Conservation (phyloP, 495 filamentous ascomycete genomes). For the Glutinoglossum americanum region DNA sequence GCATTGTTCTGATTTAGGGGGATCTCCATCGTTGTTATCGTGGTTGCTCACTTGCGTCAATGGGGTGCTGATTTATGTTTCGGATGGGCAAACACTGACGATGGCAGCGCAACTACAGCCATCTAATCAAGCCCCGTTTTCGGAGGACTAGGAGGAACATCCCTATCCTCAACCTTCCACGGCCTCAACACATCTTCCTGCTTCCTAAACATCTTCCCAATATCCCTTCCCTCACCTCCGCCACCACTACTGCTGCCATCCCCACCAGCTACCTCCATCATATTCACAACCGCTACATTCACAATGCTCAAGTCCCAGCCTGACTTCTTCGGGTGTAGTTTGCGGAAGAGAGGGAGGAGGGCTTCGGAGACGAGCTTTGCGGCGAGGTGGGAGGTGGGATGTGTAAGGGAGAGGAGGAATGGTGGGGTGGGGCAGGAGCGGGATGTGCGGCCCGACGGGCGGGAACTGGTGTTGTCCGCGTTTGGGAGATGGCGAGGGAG, state of each 20-base stretch:
- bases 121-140: too few species aligned
- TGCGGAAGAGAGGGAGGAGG: constrained; percentile 47
- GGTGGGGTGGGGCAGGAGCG: constrained; percentile 42
- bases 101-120: too few species aligned
- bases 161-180: constrained; percentile 33
- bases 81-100: neutral
- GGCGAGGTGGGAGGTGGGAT: constrained; percentile 32
- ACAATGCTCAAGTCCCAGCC: constrained; percentile 65
- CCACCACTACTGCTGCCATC: too few species aligned
- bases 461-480: constrained; percentile 26
- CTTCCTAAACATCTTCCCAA: constrained; percentile 43
- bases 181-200: constrained; percentile 43
- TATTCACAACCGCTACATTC: constrained; percentile 75
- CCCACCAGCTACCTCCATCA: too few species aligned
- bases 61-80: constrained; percentile 9
- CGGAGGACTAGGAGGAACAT: constrained; percentile 11
- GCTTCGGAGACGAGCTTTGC: constrained; percentile 47
- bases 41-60: constrained; percentile 8
- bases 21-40: too few species aligned
- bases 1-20: too few species aligned
- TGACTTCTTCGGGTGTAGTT: constrained; percentile 42
- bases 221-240: constrained; percentile 24
- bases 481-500: constrained; percentile 36
- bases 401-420: constrained; percentile 43
- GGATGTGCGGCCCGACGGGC: constrained; percentile 38